Conservation (phyloP, 2,329 filamentous ascomycete genomes). For the Nothomitra cinnamomea region DNA sequence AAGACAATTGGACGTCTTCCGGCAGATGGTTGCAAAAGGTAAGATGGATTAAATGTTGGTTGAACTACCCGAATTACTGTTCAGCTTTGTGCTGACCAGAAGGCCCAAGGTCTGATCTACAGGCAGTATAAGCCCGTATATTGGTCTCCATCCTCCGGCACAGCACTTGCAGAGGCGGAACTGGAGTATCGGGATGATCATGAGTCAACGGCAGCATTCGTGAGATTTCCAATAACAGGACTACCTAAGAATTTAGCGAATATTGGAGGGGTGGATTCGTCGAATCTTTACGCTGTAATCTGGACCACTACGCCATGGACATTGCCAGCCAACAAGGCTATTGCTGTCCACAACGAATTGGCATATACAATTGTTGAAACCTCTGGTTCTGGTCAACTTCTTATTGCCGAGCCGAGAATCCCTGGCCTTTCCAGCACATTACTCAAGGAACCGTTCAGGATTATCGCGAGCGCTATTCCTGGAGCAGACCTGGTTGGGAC, state of each 20-base stretch:
- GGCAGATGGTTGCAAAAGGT: conserved; percentile 48
- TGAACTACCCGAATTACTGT: not conserved
- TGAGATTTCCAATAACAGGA: conserved; percentile 53
- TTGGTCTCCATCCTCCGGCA: conserved; percentile 66
- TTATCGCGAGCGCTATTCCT: conserved; percentile 38
- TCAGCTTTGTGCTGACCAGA: not conserved
- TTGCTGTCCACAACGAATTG: conserved; percentile 62
- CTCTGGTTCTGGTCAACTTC: conserved; percentile 37
- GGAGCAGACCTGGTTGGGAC: conserved; percentile 47
- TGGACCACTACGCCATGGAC: conserved; percentile 99
- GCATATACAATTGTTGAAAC: conserved; percentile 52
- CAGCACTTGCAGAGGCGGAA: conserved; percentile 69
- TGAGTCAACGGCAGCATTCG: conserved; percentile 54
- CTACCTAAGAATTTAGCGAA: conserved; percentile 28
- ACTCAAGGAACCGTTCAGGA: conserved; percentile 28
- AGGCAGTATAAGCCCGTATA: conserved; percentile 69
- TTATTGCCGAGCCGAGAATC: conserved; percentile 57
- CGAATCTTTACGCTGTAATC: conserved; percentile 59
- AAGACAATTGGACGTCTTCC: conserved; percentile 57
- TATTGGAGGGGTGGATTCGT: conserved; percentile 23
- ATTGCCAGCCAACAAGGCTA: conserved; percentile 76
- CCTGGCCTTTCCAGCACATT: conserved; percentile 35
- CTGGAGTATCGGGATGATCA: conserved; percentile 69
- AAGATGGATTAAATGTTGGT: not conserved
- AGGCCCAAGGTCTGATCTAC: conserved; percentile 47